Evolutionary conservation across 805 yeast genomes (phyloP).

Genomic region (Isabelozyma heimii): DNA sequence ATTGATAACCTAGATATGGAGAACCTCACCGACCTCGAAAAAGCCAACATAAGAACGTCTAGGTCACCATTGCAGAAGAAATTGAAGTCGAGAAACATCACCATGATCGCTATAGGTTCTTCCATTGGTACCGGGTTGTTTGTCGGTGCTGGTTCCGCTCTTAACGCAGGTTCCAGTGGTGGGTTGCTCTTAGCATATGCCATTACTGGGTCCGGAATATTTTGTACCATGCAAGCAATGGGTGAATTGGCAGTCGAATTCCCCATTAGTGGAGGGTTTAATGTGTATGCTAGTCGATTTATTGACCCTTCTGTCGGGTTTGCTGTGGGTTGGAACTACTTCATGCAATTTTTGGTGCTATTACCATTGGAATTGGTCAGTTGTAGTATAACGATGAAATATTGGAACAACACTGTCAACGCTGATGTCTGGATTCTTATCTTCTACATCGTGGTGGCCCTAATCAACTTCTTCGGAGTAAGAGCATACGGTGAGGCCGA

Average conservation of each 20-base stretch:
- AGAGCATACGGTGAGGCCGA: conserved; percentile 59
- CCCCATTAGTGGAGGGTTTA: conserved; percentile 42
- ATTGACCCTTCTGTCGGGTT: conserved; percentile 69
- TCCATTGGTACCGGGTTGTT: conserved; percentile 44
- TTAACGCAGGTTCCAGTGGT: conserved; percentile 38
- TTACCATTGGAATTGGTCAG: conserved; percentile 60
- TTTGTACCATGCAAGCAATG: conserved; percentile 42
- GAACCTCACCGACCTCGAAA: conserved; percentile 32
- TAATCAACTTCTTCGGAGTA: conserved; percentile 37
- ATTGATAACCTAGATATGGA: conserved; percentile 10
- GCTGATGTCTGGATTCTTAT: conserved; percentile 38
- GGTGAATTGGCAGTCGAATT: conserved; percentile 46
- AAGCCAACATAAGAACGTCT: conserved; percentile 39
- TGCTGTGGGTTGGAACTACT: conserved; percentile 72
- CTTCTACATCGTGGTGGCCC: conserved; percentile 28
- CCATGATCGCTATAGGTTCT: conserved; percentile 44
- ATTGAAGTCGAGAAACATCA: conserved; percentile 33
- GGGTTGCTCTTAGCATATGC: conserved; percentile 39
- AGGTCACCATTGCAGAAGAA: conserved; percentile 35
- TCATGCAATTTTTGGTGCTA: conserved; percentile 54
- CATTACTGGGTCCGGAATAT: conserved; percentile 33
- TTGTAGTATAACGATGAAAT: conserved; percentile 32
- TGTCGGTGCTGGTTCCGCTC: conserved; percentile 39
- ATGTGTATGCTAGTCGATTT: conserved; percentile 60
- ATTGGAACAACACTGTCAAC: conserved; percentile 30